Percentiles rank a stretch among this genome's conserved stretches.
Evolutionary conservation across 2,329 filamentous ascomycete species (phyloP).

Genomic region (Scolecobasidium constrictum): DNA sequence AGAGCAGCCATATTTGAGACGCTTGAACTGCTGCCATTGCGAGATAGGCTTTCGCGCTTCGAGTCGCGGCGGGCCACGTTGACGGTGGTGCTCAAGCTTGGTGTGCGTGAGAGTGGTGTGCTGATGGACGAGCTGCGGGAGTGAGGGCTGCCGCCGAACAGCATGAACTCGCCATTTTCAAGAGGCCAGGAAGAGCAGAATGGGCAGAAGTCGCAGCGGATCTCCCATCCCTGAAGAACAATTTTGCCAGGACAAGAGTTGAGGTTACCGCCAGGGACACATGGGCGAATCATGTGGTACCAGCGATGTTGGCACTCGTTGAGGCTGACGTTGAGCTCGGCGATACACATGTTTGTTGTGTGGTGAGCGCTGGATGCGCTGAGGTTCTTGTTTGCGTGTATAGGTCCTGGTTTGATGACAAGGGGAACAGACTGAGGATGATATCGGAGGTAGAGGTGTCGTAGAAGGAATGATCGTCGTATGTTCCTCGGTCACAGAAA

Average conservation of each 20-base stretch:
- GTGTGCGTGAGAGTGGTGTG: not conserved
- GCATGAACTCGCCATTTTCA: slow-evolving; percentile 32
- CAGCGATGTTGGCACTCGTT: slow-evolving; percentile 37
- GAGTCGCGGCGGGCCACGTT: slow-evolving; percentile 25
- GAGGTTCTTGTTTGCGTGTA: not conserved
- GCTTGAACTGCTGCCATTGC: slow-evolving; percentile 19
- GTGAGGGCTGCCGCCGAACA: slow-evolving; percentile 32
- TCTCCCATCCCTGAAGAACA: slow-evolving; percentile 38
- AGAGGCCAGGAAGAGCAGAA: slow-evolving; percentile 32
- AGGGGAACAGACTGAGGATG: no score
- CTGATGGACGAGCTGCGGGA: slow-evolving; percentile 4
- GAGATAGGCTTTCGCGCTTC: slow-evolving; percentile 25
- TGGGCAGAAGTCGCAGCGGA: slow-evolving; percentile 34
- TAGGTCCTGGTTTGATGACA: no score
- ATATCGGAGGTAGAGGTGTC: no score
- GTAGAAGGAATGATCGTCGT: no score
- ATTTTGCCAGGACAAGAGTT: slow-evolving; percentile 35
- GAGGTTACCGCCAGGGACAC: slow-evolving; percentile 32
- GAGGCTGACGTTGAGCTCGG: slow-evolving; percentile 37
- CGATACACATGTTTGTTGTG: slow-evolving; percentile 33
- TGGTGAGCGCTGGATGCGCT: not conserved
- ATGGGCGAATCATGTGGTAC: slow-evolving; percentile 36
- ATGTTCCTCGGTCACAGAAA: no score
- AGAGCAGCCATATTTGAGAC: slow-evolving; percentile 22
- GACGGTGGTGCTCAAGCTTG: slow-evolving; percentile 13